Percentiles rank a stretch among this genome's conserved stretches.
Evolutionary conservation across 768 basidiomycete species (phyloP).

Genomic region (Xerocomellus amylosporus): DNA sequence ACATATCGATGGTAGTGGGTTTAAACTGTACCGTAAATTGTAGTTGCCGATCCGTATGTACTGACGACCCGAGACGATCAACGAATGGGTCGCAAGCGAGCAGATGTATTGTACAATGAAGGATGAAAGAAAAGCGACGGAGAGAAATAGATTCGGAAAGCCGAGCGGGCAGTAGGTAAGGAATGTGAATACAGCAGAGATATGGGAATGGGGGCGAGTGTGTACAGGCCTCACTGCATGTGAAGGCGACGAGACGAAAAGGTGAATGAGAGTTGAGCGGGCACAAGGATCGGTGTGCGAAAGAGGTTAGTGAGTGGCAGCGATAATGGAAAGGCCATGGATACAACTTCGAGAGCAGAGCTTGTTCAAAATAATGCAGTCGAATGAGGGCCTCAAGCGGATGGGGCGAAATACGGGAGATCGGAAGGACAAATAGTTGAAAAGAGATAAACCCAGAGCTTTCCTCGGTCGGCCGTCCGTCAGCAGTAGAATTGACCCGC

Average conservation of each 20-base stretch:
- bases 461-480: neutral
- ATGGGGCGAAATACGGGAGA: neutral
- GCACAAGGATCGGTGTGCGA: neutral
- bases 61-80: constrained; percentile 12
- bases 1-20: constrained; percentile 11
- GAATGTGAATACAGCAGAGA: neutral
- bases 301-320: constrained; percentile 5
- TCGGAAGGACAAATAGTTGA: neutral
- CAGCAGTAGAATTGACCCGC: neutral
- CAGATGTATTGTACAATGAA: constrained; percentile 17
- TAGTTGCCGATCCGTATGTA: constrained; percentile 4
- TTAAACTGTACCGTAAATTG: constrained; percentile 19
- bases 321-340: neutral
- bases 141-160: neutral
- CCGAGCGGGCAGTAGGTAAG: neutral
- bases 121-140: constrained; percentile 1
- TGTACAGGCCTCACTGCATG: constrained; percentile 7
- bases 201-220: neutral
- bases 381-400: neutral
- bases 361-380: neutral
- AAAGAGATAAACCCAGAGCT: neutral
- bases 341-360: neutral
- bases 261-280: constrained; percentile 2
- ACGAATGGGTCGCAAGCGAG: neutral
- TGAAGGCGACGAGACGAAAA: neutral